A percentile compares a stretch with the other conserved stretches of the same genome.
Conservation (phyloP, 352 stramenopile species). For the Pythium aquatile region DNA sequence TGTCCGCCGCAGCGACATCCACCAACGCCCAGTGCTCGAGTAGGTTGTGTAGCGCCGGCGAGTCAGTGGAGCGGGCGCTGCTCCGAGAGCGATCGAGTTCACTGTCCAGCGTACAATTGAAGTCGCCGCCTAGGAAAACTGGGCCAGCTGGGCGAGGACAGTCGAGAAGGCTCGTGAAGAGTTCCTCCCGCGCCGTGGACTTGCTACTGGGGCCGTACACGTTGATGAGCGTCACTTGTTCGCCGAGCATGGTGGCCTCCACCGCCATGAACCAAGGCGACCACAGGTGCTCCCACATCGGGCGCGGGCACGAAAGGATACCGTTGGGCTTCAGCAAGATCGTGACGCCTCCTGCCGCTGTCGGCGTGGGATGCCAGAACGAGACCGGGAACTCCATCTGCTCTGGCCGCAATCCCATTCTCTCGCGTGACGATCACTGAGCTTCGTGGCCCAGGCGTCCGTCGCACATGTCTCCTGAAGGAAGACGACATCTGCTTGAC, state of each 20-base stretch:
- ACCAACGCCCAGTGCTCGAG: neutral
- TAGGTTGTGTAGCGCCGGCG: neutral
- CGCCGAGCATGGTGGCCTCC: neutral
- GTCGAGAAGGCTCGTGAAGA: neutral
- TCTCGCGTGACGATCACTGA: neutral
- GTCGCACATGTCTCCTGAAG: neutral
- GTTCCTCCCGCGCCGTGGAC: neutral
- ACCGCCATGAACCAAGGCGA: constrained; percentile 5
- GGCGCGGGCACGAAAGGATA: neutral
- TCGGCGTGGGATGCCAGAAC: neutral
- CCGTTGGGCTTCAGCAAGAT: neutral
- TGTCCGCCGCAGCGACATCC: neutral
- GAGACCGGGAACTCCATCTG: neutral
- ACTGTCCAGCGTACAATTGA: constrained; percentile 10
- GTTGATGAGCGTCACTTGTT: neutral
- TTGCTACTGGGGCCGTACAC: neutral
- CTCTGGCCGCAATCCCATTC: neutral
- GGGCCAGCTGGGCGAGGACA: neutral
- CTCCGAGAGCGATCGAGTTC: constrained; percentile 1
- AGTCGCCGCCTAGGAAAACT: constrained; percentile 8
- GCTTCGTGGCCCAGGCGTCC: neutral
- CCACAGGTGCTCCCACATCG: neutral
- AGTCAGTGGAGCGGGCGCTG: neutral
- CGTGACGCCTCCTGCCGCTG: neutral
- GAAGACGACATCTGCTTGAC: neutral